Base-by-base conservation (phyloP, 78 protist species). In the Blattamonas nauphoetae region DNA sequence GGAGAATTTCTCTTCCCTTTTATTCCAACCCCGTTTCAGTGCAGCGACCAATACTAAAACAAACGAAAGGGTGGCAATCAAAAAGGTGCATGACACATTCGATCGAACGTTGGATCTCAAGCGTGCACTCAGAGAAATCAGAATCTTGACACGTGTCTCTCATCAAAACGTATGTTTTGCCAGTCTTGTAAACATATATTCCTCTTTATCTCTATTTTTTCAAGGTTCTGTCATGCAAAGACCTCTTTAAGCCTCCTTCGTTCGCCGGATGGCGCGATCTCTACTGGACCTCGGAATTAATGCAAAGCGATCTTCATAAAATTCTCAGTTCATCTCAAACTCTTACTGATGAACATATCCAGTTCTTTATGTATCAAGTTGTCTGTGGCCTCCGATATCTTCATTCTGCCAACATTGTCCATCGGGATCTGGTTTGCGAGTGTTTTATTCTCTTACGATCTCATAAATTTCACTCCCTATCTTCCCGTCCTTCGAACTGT, bases 281-380 rank as follows among this genome's bases (percentile, higher is more conserved):
- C 21, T 55, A 55, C 21, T 55, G 71, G 71, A 55, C 21, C 11
- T 29, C 38, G 11, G 71, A 55, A 21, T 21, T 55, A 55, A 55
- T 84, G 92, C 88, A 90, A 44, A 87, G 89, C 42, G 92, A 90
- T 33, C 3, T 90, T 5, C 33, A 87, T 41, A 6, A 86, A 44
- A 45, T 90, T 2, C 36, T 90, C 11, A 11, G 42, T 36, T 84
- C 89, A n/a, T 81, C 80, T 35, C 92, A 90, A 79, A 44, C 6
- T 33, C 92, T 90, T 42, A 41, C 44, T 1, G 92, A 87, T 45
- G 71, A 83, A 34, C 89, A 90, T 45, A 4, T 88, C 1, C 86
- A 85, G 34, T 90, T 83, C 36, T 90, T 90, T 42, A 41, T 88
- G 1, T 91, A 89, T 45, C 95, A 93, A 45, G 34, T 93, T 11